phyloP scores from a whole-genome alignment of 2,329 filamentous ascomycete species.

The Penicillium concentricum region DNA sequence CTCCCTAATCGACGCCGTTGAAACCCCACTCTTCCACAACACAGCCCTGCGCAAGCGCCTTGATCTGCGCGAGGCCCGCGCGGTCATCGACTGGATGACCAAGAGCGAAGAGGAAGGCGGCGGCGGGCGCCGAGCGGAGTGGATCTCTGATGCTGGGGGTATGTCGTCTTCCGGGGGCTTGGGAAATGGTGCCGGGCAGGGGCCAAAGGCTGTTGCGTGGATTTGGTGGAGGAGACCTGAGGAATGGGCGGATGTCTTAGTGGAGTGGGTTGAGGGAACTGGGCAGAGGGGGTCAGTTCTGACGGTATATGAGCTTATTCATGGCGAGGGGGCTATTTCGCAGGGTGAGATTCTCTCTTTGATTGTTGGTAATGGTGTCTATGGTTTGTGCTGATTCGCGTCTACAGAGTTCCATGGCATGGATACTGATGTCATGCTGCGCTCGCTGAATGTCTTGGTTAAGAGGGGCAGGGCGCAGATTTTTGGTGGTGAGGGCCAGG shows the following conservation, averaged over 20 bases:
- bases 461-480: slow-evolving; percentile 91
- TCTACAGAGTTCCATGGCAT: slow-evolving; percentile 78
- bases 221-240: slow-evolving; percentile 84
- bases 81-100: slow-evolving; percentile 58
- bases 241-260: slow-evolving; percentile 82
- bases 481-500: slow-evolving; percentile 83
- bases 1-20: slow-evolving; percentile 61
- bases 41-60: slow-evolving; percentile 45
- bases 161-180: background rate
- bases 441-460: slow-evolving; percentile 75
- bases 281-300: slow-evolving; percentile 85
- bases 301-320: slow-evolving; percentile 85
- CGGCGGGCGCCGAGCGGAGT: slow-evolving; percentile 58
- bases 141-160: slow-evolving; percentile 46
- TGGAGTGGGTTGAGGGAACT: slow-evolving; percentile 78
- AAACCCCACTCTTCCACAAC: slow-evolving; percentile 60
- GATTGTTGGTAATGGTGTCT: background rate
- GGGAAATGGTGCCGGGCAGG: slow-evolving; percentile 11
- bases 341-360: slow-evolving; percentile 53
- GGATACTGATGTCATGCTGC: slow-evolving; percentile 76
- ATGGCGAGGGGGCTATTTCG: slow-evolving; percentile 76
- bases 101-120: slow-evolving; percentile 43
- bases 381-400: slow-evolving; percentile 6
- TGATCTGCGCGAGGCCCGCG: slow-evolving; percentile 52
- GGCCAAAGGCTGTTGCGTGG: slow-evolving; percentile 61